phyloP scores from a whole-genome alignment of 495 filamentous ascomycete genomes.

The Neurospora hispaniola region DNA sequence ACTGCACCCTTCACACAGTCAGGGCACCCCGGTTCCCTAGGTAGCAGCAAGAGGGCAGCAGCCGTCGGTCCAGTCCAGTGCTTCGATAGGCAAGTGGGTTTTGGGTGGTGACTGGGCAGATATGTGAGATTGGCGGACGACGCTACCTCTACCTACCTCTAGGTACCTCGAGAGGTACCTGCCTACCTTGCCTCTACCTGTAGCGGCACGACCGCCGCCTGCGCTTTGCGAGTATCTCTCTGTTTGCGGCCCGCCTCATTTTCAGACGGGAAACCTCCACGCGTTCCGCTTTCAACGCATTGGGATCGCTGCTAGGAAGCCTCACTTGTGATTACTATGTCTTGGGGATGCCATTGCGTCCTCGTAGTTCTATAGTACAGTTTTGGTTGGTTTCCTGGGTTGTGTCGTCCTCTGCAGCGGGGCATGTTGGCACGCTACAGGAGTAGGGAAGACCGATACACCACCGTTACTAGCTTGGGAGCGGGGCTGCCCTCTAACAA shows the following conservation, averaged over 20 bases:
- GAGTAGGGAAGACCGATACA: not conserved
- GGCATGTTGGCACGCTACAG: not conserved
- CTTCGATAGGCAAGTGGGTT: not conserved
- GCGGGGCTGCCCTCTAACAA: not conserved
- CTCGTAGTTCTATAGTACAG: not conserved
- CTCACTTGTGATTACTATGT: not conserved
- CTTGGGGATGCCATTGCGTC: not conserved
- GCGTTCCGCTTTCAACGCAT: not conserved
- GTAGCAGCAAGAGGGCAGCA: not conserved
- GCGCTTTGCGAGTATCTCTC: not conserved
- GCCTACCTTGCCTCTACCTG: not conserved
- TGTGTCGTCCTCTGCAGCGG: not conserved
- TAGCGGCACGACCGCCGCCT: not conserved
- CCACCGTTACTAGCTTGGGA: not conserved
- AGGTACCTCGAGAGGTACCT: too few relatives aligned
- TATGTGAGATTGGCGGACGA: slow-evolving; percentile 4
- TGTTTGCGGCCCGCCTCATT: not conserved
- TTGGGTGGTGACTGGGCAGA: not conserved
- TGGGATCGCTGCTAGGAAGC: not conserved
- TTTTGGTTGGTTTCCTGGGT: not conserved
- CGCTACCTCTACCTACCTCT: not conserved
- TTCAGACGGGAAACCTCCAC: not conserved
- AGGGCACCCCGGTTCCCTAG: not conserved
- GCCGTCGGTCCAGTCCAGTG: not conserved
- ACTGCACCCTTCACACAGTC: not conserved